phyloP scores from a whole-genome alignment of 148 eudicot genomes.

The Pharnaceum exiguum region DNA sequence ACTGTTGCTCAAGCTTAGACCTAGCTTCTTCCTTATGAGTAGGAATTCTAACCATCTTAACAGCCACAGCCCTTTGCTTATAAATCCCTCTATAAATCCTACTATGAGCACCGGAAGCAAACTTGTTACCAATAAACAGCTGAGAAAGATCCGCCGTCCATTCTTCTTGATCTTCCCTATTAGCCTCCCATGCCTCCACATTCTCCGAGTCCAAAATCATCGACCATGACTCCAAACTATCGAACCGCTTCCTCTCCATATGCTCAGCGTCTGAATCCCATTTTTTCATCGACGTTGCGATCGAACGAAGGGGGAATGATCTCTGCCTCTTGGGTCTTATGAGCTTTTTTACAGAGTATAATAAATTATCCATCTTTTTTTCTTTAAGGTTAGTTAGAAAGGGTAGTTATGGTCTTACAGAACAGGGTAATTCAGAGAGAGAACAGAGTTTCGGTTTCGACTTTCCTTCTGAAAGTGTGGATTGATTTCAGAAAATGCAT shows the following conservation, averaged over 20 bases:
- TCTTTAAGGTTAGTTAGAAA: background rate
- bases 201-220: conserved; percentile 94
- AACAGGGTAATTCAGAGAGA: background rate
- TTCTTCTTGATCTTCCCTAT: conserved; percentile 72
- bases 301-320: conserved; percentile 28
- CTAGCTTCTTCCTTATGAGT: conserved; percentile 79
- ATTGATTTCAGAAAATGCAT: conserved; percentile 69
- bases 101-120: conserved; percentile 97
- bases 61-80: conserved; percentile 95
- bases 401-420: background rate
- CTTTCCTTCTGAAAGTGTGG: conserved; percentile 63
- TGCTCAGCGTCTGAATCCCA: conserved; percentile 43
- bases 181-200: conserved; percentile 75
- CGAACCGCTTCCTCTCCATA: conserved; percentile 85
- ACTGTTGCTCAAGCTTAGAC: conserved; percentile 75
- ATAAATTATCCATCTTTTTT: conserved; percentile 52
- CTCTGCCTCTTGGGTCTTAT: conserved; percentile 38
- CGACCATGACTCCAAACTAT: conserved; percentile 96
- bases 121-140: conserved; percentile 89
- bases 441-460: conserved; percentile 16
- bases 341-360: conserved; percentile 52
- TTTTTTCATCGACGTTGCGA: conserved; percentile 36
- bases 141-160: conserved; percentile 99
- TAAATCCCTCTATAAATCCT: conserved; percentile 93
- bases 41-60: conserved; percentile 95